Base-by-base conservation (phyloP, 2,329 filamentous ascomycete species). In the Dendrostoma leiphaemia region DNA sequence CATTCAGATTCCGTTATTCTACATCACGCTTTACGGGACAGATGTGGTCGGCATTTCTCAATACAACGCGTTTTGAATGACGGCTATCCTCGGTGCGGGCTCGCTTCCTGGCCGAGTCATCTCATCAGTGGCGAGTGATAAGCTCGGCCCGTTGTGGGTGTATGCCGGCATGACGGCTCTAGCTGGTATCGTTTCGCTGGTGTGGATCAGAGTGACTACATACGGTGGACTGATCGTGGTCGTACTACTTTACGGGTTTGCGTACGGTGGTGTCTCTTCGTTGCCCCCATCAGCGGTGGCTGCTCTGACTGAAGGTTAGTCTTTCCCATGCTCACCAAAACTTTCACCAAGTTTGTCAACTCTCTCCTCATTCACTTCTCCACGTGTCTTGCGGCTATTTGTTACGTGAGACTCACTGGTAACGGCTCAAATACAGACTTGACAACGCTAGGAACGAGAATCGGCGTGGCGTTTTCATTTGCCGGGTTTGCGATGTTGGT, bases 61-160 rank as follows among this genome's bases (percentile, higher is more conserved):
- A n/a, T 76, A 75, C 60, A 59, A 72, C 50, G 69, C 67, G 1
- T 73, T 64, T 61, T 75, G 77, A 59, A 61, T 75, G 4, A 67
- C 73, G 1, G 64, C 71, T 5, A 73, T 75, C 45, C 61, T 74
- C 47, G 74, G 75, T 54, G 70, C 69, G 2, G 72, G 61, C 3
- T 71, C 68, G 1, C 63, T 70, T n/a, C 63, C 74, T 21, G 73
- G 73, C 1, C 68, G 71, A 10, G 68, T 69, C 4, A 48, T 72
- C 1, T 70, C 72, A 7, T 71, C 71, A 53, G 64, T 65, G 2
- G 48, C 74, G 0, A 65, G 68, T 1, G 73, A 75, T 59, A 66
- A 64, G 40, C 62, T 68, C 15, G 72, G 73, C 2, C 65, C 67
- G 2, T 59, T 73, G 31, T 74, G 74, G 53, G 66, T 68, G 32